These are phyloP conservation scores for Microglena sp. DNA, from an alignment of 139 green algal species.

Conservation along the genomic window DNA sequence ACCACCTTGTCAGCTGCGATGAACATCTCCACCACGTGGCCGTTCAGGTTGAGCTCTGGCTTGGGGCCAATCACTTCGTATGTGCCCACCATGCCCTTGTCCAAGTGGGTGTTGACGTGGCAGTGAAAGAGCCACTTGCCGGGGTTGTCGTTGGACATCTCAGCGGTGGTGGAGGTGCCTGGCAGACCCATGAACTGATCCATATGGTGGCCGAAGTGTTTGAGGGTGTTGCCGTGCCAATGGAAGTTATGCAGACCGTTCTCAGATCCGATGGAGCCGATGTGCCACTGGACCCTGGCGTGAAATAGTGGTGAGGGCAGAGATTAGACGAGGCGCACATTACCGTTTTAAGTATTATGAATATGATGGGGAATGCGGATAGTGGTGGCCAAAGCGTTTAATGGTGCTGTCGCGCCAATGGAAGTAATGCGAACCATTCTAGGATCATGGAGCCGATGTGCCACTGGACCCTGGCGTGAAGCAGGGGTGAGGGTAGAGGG, in stretches of 20 bases:
- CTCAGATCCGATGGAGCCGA: slow-evolving; percentile 32
- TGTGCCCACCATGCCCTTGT: slow-evolving; percentile 38
- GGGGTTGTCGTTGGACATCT: slow-evolving; percentile 34
- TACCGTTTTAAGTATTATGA: neutral
- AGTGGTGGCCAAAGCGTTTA: slow-evolving; percentile 16
- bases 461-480: slow-evolving; percentile 34
- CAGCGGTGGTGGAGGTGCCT: slow-evolving; percentile 18
- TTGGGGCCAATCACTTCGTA: slow-evolving; percentile 29
- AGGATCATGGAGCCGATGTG: slow-evolving; percentile 34
- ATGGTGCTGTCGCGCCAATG: slow-evolving; percentile 47
- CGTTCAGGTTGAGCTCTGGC: neutral
- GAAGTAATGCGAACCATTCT: slow-evolving; percentile 40
- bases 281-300: slow-evolving; percentile 43
- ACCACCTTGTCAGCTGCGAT: slow-evolving; percentile 41
- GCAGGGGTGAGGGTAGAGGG: no score
- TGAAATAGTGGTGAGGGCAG: no score
- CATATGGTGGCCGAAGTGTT: slow-evolving; percentile 20
- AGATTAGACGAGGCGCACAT: neutral
- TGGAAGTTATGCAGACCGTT: slow-evolving; percentile 45
- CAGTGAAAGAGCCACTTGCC: slow-evolving; percentile 43
- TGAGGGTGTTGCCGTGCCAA: slow-evolving; percentile 42
- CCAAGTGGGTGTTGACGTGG: slow-evolving; percentile 55
- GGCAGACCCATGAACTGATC: slow-evolving; percentile 41
- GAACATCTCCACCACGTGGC: slow-evolving; percentile 25
- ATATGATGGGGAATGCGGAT: no score